Evolutionary conservation across 441 rosid species (phyloP).

Genomic region (Manihot esculenta): DNA sequence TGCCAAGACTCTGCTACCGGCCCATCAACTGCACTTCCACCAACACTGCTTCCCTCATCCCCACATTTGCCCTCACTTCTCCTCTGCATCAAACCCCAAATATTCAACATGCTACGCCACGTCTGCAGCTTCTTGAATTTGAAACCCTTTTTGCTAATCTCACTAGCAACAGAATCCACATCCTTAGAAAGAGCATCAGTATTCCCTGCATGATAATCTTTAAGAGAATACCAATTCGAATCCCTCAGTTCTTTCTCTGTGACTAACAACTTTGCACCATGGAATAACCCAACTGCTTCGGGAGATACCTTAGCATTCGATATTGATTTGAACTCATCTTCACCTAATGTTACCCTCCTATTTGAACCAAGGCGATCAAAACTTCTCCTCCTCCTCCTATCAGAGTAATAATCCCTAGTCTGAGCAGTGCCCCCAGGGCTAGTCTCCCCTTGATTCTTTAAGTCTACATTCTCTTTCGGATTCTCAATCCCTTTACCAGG

Average conservation of each 20-base stretch:
- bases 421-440: constrained; percentile 88
- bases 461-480: constrained; percentile 21
- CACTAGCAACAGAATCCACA: constrained; percentile 52
- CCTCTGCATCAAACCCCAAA: constrained; percentile 74
- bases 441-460: constrained; percentile 39
- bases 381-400: constrained; percentile 69
- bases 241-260: constrained; percentile 68
- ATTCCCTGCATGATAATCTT: constrained; percentile 48
- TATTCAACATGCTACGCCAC: constrained; percentile 77
- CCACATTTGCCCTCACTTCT: constrained; percentile 66
- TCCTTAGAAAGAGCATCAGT: constrained; percentile 49
- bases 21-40: constrained; percentile 61
- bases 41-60: constrained; percentile 62
- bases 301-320: constrained; percentile 77
- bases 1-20: constrained; percentile 72
- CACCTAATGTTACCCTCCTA: constrained; percentile 65
- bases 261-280: constrained; percentile 70
- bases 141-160: constrained; percentile 30
- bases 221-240: constrained; percentile 64
- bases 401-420: constrained; percentile 83
- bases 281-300: constrained; percentile 65
- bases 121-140: constrained; percentile 58
- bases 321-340: constrained; percentile 69
- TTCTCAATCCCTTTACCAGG: constrained; percentile 66
- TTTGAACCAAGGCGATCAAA: constrained; percentile 69